Evolutionary conservation across 441 rosid genomes (phyloP).

Genomic region (Populus hybrid): DNA sequence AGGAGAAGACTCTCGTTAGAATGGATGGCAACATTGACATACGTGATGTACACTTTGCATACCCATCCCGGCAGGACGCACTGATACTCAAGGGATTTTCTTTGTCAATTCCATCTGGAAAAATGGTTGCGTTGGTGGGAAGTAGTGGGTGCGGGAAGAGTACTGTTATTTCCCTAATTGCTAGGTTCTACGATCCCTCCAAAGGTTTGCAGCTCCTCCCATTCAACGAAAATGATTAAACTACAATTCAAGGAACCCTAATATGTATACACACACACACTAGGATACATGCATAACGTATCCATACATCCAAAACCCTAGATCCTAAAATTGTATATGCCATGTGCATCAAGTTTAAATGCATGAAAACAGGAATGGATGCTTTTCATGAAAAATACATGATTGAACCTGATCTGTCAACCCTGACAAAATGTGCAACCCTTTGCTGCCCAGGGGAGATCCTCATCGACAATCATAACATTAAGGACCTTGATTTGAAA

Average conservation of each 20-base stretch:
- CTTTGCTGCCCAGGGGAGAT: slow-evolving; percentile 37
- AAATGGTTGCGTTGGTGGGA: slow-evolving; percentile 57
- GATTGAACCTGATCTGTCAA: too few relatives aligned
- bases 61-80: slow-evolving; percentile 53
- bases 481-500: slow-evolving; percentile 52
- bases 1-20: slow-evolving; percentile 21
- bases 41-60: slow-evolving; percentile 41
- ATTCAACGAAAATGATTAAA: background rate
- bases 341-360: too few relatives aligned
- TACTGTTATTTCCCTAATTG: slow-evolving; percentile 51
- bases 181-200: slow-evolving; percentile 63
- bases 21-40: slow-evolving; percentile 53
- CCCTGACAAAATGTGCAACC: background rate
- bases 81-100: slow-evolving; percentile 50
- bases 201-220: slow-evolving; percentile 31
- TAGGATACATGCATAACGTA: too few relatives aligned
- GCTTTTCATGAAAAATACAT: too few relatives aligned
- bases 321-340: too few relatives aligned
- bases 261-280: background rate
- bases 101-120: slow-evolving; percentile 57
- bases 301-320: too few relatives aligned
- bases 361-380: too few relatives aligned
- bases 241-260: background rate
- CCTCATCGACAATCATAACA: slow-evolving; percentile 48
- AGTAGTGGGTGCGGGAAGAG: slow-evolving; percentile 76